Base-by-base conservation (phyloP, 441 rosid species). In the Theobroma grandiflorum region DNA sequence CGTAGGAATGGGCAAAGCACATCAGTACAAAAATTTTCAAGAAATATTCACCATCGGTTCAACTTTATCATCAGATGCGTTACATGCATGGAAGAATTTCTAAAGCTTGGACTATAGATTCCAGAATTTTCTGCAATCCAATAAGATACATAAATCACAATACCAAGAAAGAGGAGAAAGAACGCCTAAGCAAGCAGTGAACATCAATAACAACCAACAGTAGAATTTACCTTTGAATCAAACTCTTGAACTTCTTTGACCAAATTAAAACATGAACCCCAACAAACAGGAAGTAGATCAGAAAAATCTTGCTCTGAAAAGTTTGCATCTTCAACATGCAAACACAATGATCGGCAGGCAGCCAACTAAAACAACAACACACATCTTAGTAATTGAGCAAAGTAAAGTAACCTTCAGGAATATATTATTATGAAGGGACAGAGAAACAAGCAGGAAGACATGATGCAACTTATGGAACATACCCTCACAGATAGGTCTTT, bases 241-340 rank as follows among this genome's bases (percentile, higher is more conserved):
- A 97, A 97, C 89, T 97, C 99, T 82, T 94, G 95, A 86, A 93
- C 99, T 79, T 95, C 99, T 80, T 94, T 98, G 57, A 95, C 87
- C 91, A 97, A 79, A 84, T 90, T 93, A 88, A 97, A 95, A 87
- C 99, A 95, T 66, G 93, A 92, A 79, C 88, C 95, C 93, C 95
- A 97, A 81, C 99, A 95, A 71, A 89, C 72, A 65, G 98, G 96
- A 88, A 97, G 98, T 80, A 97, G 97, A 90, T 97, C 98, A 47
- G 82, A 74, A 82, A 97, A 97, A 77, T 86, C 89, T 77, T 73
- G 85, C 80, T 94, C 93, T 53, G 95, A 90, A 75, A 97, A 97
- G 86, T 97, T 95, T 52, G 99, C 98, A 91, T 97, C 99, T 88
- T 97, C 99, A 75, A 97, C 84, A 82, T 97, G 98, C 72, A 85